Evolutionary conservation across 139 green algal genomes (phyloP), one percentile per base, ranked within the genome.

Genomic region (Gonium pectorale): DNA sequence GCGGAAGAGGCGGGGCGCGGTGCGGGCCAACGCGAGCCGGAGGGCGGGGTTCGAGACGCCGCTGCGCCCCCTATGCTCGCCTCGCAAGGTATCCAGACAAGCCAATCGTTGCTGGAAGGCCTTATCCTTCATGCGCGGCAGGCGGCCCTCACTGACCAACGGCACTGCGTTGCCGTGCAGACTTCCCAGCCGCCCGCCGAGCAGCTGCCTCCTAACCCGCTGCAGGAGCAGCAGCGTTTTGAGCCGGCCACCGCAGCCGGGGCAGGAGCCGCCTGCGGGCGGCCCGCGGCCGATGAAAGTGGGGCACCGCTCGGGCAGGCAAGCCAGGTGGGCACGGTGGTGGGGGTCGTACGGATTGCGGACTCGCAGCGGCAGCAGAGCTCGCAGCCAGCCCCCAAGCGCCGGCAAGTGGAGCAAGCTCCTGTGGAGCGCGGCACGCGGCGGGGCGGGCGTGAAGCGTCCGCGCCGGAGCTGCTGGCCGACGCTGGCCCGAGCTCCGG

Each of bases 41-140:
- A n/a, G n/a, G n/a, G n/a, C n/a, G n/a, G n/a, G n/a, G n/a, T n/a
- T n/a, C n/a, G n/a, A n/a, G n/a, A n/a, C n/a, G n/a, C n/a, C n/a
- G n/a, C n/a, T 1, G 4, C 21, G 37, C 37, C 37, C 21, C 37
- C 21, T 37, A 49, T 49, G 37, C 2, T 52, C 31, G 63, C 63
- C 37, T 72, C 66, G 37, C 66, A 72, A 17, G 66, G 66, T 24
- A 49, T 72, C 37, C 66, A 72, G 37, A 72, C 35, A 8, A 51
- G 11, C 11, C 66, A 72, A 37, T n/a, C 22, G 7, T 13, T 72
- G 37, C 29, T 72, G 66, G 38, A 69, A 11, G 43, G 31, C 33
- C 43, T n/a, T 11, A 21, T 69, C 4, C 31, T 24, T 3, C 13
- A 31, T 5, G 37, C 31, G 2, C 37, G 5, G 29, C 37, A 49